phyloP scores from a whole-genome alignment of 345 rosid species.

The Arabis alpina region DNA sequence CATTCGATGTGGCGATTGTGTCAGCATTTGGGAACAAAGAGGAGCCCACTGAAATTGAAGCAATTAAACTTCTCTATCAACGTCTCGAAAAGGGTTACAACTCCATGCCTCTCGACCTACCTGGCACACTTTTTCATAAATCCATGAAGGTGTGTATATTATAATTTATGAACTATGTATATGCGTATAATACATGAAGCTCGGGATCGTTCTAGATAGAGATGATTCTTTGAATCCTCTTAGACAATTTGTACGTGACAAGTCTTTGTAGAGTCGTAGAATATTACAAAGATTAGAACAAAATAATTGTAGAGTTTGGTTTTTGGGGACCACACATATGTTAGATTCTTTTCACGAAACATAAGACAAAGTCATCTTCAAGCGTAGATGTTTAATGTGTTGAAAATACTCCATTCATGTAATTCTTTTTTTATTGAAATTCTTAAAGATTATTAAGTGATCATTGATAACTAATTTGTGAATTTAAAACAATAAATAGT shows the following conservation, averaged over 20 bases:
- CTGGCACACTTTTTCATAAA: constrained; percentile 77
- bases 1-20: constrained; percentile 92
- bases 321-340: constrained; percentile 29
- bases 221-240: neutral
- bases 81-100: constrained; percentile 83
- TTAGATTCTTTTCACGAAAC: constrained; percentile 40
- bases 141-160: constrained; percentile 68
- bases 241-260: constrained; percentile 9
- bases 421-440: neutral
- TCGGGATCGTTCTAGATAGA: neutral
- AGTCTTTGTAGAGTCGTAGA: constrained; percentile 7
- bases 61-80: constrained; percentile 69
- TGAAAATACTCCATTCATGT: constrained; percentile 10
- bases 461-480: too few species aligned
- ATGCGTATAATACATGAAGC: neutral
- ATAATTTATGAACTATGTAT: neutral
- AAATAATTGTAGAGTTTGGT: neutral
- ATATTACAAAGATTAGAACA: constrained; percentile 1
- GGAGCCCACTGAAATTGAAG: constrained; percentile 56
- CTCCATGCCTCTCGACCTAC: constrained; percentile 90
- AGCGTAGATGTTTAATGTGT: constrained; percentile 21
- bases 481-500: neutral
- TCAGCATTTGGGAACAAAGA: constrained; percentile 71
- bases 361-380: constrained; percentile 28
- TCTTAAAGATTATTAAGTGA: neutral